Base-by-base conservation (phyloP, 345 rosid species). In the Bruguiera sexangula region DNA sequence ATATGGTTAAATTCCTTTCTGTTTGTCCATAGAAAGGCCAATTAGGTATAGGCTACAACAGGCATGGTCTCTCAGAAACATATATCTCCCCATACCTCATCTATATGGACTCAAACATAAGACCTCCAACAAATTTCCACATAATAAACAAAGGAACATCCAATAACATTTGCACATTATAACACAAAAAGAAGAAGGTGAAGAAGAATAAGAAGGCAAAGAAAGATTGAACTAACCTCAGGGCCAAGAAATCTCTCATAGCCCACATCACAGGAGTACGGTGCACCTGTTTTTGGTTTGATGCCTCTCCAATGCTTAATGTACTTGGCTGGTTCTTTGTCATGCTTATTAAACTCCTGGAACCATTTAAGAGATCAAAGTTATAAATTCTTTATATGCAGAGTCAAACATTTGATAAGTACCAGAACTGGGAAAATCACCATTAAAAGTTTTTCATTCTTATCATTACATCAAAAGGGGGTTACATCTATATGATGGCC, bases 181-280 rank as follows among this genome's bases (percentile, higher is more conserved):
- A 43, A 6, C 50, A 13, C 18, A 43, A 43, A 43, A 13, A 43
- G 50, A 43, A 13, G 50, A 2, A 13, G 6, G 16, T 2, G 20
- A 34, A 43, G 21, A 62, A 32, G 65, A 2, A n/a, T 1, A 56
- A 20, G 15, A 31, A 34, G 34, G n/a, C 50, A 11, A 34, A 32
- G 65, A 2, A n/a, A 62, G 21, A 58, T 5, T 27, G 65, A 68
- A 77, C 87, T 76, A 72, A 92, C 99, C 97, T 95, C 99, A 43
- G 99, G 97, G 69, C 96, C 97, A 64, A 95, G 89, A 80, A 95
- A 95, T 57, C 99, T 88, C 79, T 95, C 99, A 69, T 92, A 95
- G 76, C 99, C 97, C 65, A 92, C 76, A 65, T 92, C 99, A 78
- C 99, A 95, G 62, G 99, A 75, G 82, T 87, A 95, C 51, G 99